These are phyloP conservation scores for Cutaneotrichosporon sp. DNA, from an alignment of 1,284 basidiomycete species.

Conservation along the genomic window DNA sequence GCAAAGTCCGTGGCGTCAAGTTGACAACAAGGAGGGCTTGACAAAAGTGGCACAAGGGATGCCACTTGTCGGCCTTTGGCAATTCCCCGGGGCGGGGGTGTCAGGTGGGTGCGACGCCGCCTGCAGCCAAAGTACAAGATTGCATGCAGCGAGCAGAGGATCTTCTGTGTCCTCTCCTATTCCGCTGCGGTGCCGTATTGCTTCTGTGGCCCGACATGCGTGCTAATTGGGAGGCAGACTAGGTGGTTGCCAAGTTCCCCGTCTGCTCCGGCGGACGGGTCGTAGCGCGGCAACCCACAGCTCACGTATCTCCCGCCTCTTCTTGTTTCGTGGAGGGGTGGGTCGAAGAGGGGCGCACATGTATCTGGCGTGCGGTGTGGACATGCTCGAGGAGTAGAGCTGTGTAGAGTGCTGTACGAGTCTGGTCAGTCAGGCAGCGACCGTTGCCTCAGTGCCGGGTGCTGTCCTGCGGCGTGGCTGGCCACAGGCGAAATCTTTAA, in stretches of 20 bases:
- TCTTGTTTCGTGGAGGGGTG: slow-evolving; percentile 39
- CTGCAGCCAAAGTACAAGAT: no score
- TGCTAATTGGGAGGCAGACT: slow-evolving; percentile 16
- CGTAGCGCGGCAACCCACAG: slow-evolving; percentile 11
- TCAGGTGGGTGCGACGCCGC: no score
- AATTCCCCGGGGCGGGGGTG: not conserved
- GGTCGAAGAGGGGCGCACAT: slow-evolving; percentile 47
- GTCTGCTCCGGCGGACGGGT: slow-evolving; percentile 5
- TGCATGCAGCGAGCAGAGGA: no score
- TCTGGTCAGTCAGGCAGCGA: no score
- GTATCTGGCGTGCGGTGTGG: not conserved
- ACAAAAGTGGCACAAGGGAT: not conserved
- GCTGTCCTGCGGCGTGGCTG: no score
- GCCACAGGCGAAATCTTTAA: no score
- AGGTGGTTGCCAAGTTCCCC: slow-evolving; percentile 4
- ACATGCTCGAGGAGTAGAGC: no score
- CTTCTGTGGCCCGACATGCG: slow-evolving; percentile 1
- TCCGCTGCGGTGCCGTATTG: slow-evolving; percentile 4
- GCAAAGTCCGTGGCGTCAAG: no score
- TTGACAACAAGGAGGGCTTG: no score
- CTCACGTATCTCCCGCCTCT: slow-evolving; percentile 47
- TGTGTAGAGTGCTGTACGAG: no score
- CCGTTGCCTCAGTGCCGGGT: no score
- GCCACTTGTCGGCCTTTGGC: slow-evolving; percentile 2
- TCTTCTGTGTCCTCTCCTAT: slow-evolving; percentile 8